These are phyloP conservation scores for Kalanchoe fedtschenkoi DNA, from an alignment of 164 flowering plant species.

Conservation along the genomic window DNA sequence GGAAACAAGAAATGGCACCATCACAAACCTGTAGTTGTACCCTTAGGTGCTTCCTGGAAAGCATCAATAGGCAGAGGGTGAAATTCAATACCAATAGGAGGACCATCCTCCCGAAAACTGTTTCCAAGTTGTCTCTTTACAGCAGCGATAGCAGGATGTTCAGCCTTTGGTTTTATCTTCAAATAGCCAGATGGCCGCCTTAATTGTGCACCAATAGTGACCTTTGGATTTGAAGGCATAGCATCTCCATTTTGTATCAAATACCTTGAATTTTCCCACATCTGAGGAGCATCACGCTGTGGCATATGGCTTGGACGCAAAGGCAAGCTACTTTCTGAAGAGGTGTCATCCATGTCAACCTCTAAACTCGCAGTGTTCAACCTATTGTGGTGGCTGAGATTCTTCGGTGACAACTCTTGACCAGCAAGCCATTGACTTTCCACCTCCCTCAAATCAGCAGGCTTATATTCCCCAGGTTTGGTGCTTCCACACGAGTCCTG, in stretches of 20 bases:
- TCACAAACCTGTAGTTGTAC: conserved; percentile 24
- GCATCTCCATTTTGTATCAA: conserved; percentile 17
- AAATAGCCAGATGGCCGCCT: conserved; percentile 60
- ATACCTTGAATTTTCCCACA: conserved; percentile 23
- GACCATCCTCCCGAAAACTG: conserved; percentile 70
- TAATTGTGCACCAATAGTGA: conserved; percentile 19
- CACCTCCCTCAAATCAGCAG: conserved; percentile 58
- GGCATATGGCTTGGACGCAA: conserved; percentile 30
- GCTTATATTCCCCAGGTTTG: conserved; percentile 51
- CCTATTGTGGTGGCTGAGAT: conserved; percentile 17
- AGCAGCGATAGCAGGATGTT: conserved; percentile 68
- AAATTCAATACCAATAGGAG: conserved; percentile 68
- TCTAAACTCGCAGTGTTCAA: conserved; percentile 12
- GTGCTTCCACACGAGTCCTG: conserved; percentile 97
- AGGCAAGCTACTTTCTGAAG: conserved; percentile 73
- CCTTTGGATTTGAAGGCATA: conserved; percentile 14
- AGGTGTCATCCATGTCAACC: conserved; percentile 34
- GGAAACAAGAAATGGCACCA: neutral
- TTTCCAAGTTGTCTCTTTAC: conserved; percentile 80
- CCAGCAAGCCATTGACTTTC: conserved; percentile 55
- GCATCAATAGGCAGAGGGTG: conserved; percentile 86
- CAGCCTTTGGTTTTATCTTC: conserved; percentile 60
- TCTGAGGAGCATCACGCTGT: conserved; percentile 21
- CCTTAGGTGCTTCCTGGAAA: conserved; percentile 38
- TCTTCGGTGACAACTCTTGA: conserved; percentile 26